Evolutionary conservation across 164 flowering plant species (phyloP).

Genomic region (Buxus sempervirens): DNA sequence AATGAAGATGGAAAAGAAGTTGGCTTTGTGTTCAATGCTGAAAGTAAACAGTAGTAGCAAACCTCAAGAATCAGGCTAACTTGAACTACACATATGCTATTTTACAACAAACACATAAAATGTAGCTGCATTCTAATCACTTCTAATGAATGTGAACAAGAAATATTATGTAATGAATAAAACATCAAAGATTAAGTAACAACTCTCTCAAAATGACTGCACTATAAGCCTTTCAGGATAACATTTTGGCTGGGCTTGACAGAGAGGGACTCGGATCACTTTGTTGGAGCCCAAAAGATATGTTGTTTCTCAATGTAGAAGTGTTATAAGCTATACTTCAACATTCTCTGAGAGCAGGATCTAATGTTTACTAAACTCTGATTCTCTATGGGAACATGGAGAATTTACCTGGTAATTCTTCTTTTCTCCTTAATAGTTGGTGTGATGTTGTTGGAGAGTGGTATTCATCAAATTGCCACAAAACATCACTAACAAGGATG

Average conservation of each 20-base stretch:
- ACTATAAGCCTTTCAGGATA: too few species aligned
- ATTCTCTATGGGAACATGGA: neutral
- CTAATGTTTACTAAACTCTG: too few species aligned
- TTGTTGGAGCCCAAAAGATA: too few species aligned
- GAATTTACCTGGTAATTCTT: conserved; percentile 46
- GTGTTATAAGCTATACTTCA: too few species aligned
- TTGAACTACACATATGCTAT: neutral
- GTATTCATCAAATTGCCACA: conserved; percentile 62
- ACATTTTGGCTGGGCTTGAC: too few species aligned
- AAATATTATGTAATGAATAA: too few species aligned
- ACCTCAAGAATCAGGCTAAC: neutral
- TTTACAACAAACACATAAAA: neutral
- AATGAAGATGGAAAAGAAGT: conserved; percentile 33
- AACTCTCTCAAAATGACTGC: too few species aligned
- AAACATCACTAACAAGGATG: conserved; percentile 71
- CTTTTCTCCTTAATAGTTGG: conserved; percentile 48
- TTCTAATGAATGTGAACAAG: too few species aligned
- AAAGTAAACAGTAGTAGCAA: conserved; percentile 13
- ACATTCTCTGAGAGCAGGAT: too few species aligned
- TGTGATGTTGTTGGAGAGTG: conserved; percentile 38
- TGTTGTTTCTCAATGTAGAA: too few species aligned
- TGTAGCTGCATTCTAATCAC: neutral
- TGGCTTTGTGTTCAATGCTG: conserved; percentile 32
- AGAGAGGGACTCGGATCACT: too few species aligned
- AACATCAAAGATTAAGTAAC: too few species aligned